Evolutionary conservation across 2,329 filamentous ascomycete species (phyloP), one percentile per base, ranked within the genome.

Genomic region (Aspergillus fischeri): DNA sequence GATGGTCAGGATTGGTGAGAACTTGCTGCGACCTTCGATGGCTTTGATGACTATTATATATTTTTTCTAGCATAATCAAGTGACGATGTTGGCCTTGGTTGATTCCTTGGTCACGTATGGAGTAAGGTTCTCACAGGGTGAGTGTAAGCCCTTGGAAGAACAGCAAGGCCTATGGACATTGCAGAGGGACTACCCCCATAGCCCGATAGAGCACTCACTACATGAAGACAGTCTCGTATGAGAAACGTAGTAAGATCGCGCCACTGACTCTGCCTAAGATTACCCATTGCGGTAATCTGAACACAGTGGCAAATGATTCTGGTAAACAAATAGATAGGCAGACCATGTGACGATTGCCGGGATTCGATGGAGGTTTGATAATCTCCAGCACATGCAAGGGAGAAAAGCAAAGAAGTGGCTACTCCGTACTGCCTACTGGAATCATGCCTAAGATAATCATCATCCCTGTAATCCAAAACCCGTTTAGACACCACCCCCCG

Each of bases 331-430:
- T 7, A 38, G 28, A 4, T 32, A 32, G 32, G 7, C 32, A 32
- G 32, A 7, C 32, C 32, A 6, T 38, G 32, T 17, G 32, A 38
- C 32, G 21, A 45, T 9, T 3, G n/a, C n/a, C 49, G 3, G 14
- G n/a, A 20, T 21, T 20, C 50, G 32, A 48, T 53, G 17, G 45
- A 51, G 24, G 52, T 48, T 51, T 4, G 28, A 29, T 29, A 56
- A 57, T 56, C 51, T 50, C 38, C 49, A 35, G 58, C 58, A 60
- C 58, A 57, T 62, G 63, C 60, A 65, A 65, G 63, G 63, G 61
- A 59, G 61, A 49, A 55, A 58, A 49, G 28, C 53, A 24, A 24
- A 14, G 21, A 47, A 20, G 21, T 44, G n/a, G n/a, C 41, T 21
- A 11, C 3, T 24, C 3, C 24, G 24, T 24, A 24, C 21, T 20